phyloP scores from a whole-genome alignment of 2,329 filamentous ascomycete species.

The Penicillium corylophilum region DNA sequence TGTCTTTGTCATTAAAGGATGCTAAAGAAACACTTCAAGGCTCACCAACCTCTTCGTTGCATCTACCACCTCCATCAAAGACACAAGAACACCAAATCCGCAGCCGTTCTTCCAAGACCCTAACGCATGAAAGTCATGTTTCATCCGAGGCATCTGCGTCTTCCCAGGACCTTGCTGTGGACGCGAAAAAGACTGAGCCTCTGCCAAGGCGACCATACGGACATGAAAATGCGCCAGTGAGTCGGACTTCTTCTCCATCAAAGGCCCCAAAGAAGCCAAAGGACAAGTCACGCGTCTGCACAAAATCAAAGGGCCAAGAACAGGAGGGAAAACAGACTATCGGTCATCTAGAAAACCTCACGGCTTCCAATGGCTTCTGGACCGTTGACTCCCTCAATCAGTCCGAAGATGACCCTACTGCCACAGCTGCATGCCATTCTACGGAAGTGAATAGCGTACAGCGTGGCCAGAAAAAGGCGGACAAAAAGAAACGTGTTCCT shows the following conservation, averaged over 20 bases:
- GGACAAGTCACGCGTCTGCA: not conserved
- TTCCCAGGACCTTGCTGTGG: not conserved
- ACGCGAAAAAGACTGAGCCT: not conserved
- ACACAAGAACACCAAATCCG: not conserved
- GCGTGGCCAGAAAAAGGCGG: slow-evolving; percentile 1
- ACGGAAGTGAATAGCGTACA: not conserved
- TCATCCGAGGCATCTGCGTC: not conserved
- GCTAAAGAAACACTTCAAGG: not conserved
- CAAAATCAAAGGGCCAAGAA: not conserved
- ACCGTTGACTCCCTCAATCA: slow-evolving; percentile 13
- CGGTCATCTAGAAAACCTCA: slow-evolving; percentile 22
- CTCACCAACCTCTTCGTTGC: not conserved
- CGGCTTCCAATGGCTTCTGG: slow-evolving; percentile 26
- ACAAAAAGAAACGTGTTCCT: slow-evolving; percentile 31
- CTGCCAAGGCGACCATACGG: not conserved
- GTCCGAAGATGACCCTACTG: slow-evolving; percentile 9
- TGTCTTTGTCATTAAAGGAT: slow-evolving; percentile 16
- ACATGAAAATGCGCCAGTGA: not conserved
- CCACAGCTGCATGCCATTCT: slow-evolving; percentile 5
- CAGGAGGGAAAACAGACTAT: not conserved
- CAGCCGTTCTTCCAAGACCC: not conserved
- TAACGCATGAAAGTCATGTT: not conserved
- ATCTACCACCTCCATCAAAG: not conserved
- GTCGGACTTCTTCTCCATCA: not conserved
- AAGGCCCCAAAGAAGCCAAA: not conserved